phyloP scores from a whole-genome alignment of 768 basidiomycete genomes.

The Mycena latifolia region DNA sequence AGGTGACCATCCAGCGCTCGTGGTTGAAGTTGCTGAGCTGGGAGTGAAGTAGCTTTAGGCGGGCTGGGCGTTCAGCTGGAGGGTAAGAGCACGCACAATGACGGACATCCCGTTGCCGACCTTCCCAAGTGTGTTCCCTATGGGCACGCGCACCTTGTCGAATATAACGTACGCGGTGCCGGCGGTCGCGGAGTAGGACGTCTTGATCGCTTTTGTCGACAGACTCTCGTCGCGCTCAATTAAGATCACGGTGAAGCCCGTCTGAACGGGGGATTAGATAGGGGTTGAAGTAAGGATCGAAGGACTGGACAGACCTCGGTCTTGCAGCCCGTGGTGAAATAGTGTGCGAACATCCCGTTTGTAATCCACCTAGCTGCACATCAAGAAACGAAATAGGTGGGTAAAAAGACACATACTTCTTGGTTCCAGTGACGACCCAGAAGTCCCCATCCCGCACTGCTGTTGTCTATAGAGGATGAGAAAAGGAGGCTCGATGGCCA shows the following conservation, averaged over 20 bases:
- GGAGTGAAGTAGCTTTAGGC: neutral
- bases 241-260: constrained; percentile 82
- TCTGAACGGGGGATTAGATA: constrained; percentile 51
- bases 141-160: constrained; percentile 85
- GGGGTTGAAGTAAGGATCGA: neutral
- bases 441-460: constrained; percentile 88
- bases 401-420: constrained; percentile 69
- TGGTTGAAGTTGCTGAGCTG: constrained; percentile 86
- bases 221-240: constrained; percentile 80
- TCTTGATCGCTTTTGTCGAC: constrained; percentile 91
- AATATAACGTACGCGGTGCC: constrained; percentile 92
- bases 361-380: constrained; percentile 81
- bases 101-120: constrained; percentile 87
- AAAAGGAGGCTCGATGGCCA: too few species aligned
- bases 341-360: constrained; percentile 88
- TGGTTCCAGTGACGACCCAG: constrained; percentile 93
- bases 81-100: constrained; percentile 47
- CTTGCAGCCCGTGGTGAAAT: constrained; percentile 83
- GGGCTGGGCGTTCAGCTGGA: too few species aligned
- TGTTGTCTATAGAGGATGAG: constrained; percentile 60
- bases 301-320: constrained; percentile 64
- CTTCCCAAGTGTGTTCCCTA: constrained; percentile 89
- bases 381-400: neutral
- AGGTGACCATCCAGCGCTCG: constrained; percentile 90
- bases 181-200: constrained; percentile 91